A percentile compares a stretch with the other conserved stretches of the same genome.
These are phyloP conservation scores for Pleurostoma richardsiae DNA, from an alignment of 2,329 filamentous ascomycete species.

Conservation along the genomic window DNA sequence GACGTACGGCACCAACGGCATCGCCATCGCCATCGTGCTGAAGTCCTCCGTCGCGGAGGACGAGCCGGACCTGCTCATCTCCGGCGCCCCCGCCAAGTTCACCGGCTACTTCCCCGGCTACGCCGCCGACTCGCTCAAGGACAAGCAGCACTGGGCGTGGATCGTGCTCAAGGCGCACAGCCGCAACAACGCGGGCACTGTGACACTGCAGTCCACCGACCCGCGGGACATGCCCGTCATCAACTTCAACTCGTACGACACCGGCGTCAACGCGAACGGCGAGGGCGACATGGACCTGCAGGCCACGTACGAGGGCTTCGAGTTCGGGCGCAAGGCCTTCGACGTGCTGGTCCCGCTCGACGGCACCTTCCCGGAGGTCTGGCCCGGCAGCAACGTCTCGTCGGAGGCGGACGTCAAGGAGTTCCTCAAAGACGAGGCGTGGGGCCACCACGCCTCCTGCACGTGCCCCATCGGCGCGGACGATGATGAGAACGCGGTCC, in stretches of 20 bases:
- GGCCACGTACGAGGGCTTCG: slow-evolving; percentile 5
- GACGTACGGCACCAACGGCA: slow-evolving; percentile 12
- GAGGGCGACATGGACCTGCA: neutral
- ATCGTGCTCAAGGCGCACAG: slow-evolving; percentile 14
- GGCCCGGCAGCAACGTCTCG: slow-evolving; percentile 1
- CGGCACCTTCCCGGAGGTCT: slow-evolving; percentile 2
- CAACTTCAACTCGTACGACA: slow-evolving; percentile 11
- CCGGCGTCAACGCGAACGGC: slow-evolving; percentile 3
- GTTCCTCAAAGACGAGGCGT: slow-evolving; percentile 1
- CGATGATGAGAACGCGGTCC: slow-evolving; percentile 2
- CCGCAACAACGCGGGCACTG: slow-evolving; percentile 14
- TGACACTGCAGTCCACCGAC: slow-evolving; percentile 11
- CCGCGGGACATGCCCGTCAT: slow-evolving; percentile 11
- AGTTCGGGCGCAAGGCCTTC: slow-evolving; percentile 4
- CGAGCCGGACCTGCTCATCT: slow-evolving; percentile 41
- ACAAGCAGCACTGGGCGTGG: slow-evolving; percentile 11
- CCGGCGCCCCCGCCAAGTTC: slow-evolving; percentile 13
- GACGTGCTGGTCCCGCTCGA: slow-evolving; percentile 2
- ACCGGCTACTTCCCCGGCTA: slow-evolving; percentile 10
- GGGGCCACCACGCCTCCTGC: slow-evolving; percentile 4
- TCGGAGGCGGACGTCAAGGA: slow-evolving; percentile 2
- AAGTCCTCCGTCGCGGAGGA: slow-evolving; percentile 22
- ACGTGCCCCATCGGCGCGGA: neutral
- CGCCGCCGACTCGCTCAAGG: slow-evolving; percentile 5
- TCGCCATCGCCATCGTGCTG: slow-evolving; percentile 1